phyloP scores from a whole-genome alignment of 257 asterid species.

The Haberlea rhodopensis region DNA sequence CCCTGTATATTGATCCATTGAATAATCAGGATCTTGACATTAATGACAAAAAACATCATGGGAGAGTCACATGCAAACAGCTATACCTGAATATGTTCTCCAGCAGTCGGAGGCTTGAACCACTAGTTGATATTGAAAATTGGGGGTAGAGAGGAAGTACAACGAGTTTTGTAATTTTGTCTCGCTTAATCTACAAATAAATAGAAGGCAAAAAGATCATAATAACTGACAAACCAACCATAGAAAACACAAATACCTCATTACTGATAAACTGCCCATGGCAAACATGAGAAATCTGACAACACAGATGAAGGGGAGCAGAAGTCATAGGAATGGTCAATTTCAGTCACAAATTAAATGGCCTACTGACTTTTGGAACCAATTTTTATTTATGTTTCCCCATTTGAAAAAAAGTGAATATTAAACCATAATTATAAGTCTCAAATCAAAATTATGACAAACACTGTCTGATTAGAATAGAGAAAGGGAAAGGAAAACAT shows the following conservation, averaged over 20 bases:
- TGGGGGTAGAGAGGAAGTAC: slow-evolving; percentile 99
- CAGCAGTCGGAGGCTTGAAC: slow-evolving; percentile 94
- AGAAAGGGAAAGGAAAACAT: neutral
- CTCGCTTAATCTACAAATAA: slow-evolving; percentile 65
- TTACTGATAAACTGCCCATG: neutral
- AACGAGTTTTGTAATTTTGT: slow-evolving; percentile 83
- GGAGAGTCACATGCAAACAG: slow-evolving; percentile 27
- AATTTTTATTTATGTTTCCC: neutral
- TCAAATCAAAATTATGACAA: neutral
- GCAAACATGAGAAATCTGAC: neutral
- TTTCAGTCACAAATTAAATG: neutral
- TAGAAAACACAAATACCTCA: neutral
- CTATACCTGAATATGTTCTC: slow-evolving; percentile 88
- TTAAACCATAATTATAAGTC: neutral
- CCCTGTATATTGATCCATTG: slow-evolving; percentile 50
- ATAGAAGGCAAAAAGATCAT: slow-evolving; percentile 16
- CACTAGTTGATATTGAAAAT: slow-evolving; percentile 97
- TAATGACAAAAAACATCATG: slow-evolving; percentile 19
- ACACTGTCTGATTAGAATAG: neutral
- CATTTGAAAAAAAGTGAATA: no score
- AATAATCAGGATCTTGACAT: slow-evolving; percentile 25
- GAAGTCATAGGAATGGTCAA: neutral
- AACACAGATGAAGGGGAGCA: neutral
- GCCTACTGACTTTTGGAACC: neutral
- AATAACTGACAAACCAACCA: slow-evolving; percentile 6